A percentile compares a stretch with the other conserved stretches of the same genome.
Evolutionary conservation across 2,329 filamentous ascomycete genomes (phyloP).

Genomic region (Cladosporium halotolerans): DNA sequence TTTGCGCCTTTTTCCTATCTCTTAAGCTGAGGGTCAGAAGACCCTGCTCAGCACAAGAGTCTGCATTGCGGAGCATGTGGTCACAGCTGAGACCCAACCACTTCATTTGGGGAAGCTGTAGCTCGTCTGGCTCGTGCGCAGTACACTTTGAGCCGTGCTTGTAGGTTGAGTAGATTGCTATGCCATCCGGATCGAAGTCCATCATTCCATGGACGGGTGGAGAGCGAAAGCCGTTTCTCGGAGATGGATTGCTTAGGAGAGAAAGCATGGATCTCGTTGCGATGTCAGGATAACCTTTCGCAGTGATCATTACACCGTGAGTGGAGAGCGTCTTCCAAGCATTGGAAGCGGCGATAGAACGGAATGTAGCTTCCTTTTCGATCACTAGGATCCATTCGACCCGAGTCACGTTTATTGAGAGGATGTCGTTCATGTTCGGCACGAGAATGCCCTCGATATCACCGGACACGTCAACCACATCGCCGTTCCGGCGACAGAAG

Average conservation of each 20-base stretch:
- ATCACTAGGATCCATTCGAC: constrained; percentile 64
- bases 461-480: constrained; percentile 34
- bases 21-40: constrained; percentile 46
- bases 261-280: constrained; percentile 61
- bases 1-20: constrained; percentile 54
- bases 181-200: constrained; percentile 71
- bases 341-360: constrained; percentile 53
- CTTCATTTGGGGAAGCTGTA: constrained; percentile 46
- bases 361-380: constrained; percentile 80
- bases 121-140: constrained; percentile 50
- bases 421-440: constrained; percentile 48
- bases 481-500: constrained; percentile 43
- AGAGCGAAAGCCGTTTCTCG: constrained; percentile 36
- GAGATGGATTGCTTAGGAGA: constrained; percentile 43
- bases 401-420: constrained; percentile 43
- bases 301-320: constrained; percentile 64
- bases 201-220: constrained; percentile 57
- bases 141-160: constrained; percentile 61
- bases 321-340: constrained; percentile 50
- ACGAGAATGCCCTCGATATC: constrained; percentile 53
- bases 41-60: constrained; percentile 32
- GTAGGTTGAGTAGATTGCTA: constrained; percentile 69
- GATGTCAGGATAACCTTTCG: constrained; percentile 76
- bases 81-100: constrained; percentile 59
- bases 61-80: constrained; percentile 21